Evolutionary conservation across 2,329 filamentous ascomycete species (phyloP).

Genomic region (Coniochaeta pulveracea): DNA sequence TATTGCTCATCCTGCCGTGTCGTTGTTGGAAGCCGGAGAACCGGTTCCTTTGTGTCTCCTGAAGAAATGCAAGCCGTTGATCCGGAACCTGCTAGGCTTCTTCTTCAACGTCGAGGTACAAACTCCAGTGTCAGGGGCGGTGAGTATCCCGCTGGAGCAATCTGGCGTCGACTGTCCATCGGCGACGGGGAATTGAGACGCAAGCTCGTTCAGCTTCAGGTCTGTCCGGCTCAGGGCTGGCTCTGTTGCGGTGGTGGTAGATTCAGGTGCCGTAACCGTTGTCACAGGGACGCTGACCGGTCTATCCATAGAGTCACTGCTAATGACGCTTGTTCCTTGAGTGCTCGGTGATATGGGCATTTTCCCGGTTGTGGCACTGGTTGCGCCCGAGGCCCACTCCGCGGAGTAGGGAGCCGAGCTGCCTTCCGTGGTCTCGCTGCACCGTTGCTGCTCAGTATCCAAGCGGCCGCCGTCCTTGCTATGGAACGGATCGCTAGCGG

Average conservation of each 20-base stretch:
- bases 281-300: slow-evolving; percentile 29
- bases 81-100: slow-evolving; percentile 51
- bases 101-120: slow-evolving; percentile 44
- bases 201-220: slow-evolving; percentile 10
- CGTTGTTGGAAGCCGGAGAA: slow-evolving; percentile 19
- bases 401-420: slow-evolving; percentile 42
- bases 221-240: slow-evolving; percentile 15
- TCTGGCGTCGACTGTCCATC: slow-evolving; percentile 8
- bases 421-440: slow-evolving; percentile 51
- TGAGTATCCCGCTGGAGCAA: slow-evolving; percentile 30
- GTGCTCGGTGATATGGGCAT: slow-evolving; percentile 56
- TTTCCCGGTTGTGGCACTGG: slow-evolving; percentile 51
- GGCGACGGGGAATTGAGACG: slow-evolving; percentile 9
- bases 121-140: slow-evolving; percentile 20
- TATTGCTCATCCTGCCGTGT: slow-evolving; percentile 17
- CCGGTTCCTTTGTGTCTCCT: slow-evolving; percentile 36
- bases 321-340: slow-evolving; percentile 53
- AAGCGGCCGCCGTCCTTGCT: slow-evolving; percentile 18
- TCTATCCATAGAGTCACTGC: slow-evolving; percentile 44
- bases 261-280: slow-evolving; percentile 25
- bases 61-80: slow-evolving; percentile 49
- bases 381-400: slow-evolving; percentile 53
- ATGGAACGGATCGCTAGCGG: slow-evolving; percentile 37
- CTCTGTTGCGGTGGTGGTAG: slow-evolving; percentile 18
- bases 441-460: slow-evolving; percentile 32